A percentile compares a stretch with the other conserved stretches of the same genome.
These are phyloP conservation scores for Sporothrix humicola DNA, from an alignment of 2,329 filamentous ascomycete species.

Conservation along the genomic window DNA sequence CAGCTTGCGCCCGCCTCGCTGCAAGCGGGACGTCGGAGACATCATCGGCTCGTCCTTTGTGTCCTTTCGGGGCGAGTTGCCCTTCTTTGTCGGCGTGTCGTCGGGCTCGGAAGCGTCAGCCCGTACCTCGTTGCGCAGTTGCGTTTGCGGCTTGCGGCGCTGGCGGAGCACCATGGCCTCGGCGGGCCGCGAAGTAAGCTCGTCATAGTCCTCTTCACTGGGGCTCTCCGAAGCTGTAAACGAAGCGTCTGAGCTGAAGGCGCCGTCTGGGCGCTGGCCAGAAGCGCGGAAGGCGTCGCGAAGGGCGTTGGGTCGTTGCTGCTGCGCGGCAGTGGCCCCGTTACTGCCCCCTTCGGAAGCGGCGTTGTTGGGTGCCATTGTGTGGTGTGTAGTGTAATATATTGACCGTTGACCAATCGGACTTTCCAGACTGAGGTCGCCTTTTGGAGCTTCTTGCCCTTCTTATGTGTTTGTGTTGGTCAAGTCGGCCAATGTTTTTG, in stretches of 20 bases:
- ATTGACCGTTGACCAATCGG: neutral
- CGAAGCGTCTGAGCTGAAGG: conserved; percentile 33
- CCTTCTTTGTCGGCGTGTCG: neutral
- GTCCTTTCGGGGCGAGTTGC: conserved; percentile 22
- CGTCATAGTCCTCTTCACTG: conserved; percentile 56
- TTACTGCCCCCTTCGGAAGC: neutral
- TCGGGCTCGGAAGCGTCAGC: neutral
- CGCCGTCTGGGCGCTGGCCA: conserved; percentile 15
- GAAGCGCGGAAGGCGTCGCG: conserved; percentile 38
- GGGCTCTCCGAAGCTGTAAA: conserved; percentile 48
- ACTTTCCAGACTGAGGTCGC: neutral
- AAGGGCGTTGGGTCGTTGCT: conserved; percentile 37
- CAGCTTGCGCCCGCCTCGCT: conserved; percentile 32
- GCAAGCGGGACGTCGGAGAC: conserved; percentile 16
- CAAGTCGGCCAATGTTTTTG: neutral
- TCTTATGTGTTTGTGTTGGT: neutral
- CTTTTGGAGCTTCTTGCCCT: neutral
- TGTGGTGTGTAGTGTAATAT: neutral
- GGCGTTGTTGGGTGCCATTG: conserved; percentile 16
- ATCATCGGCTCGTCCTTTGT: neutral
- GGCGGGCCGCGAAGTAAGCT: conserved; percentile 40
- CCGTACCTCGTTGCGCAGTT: conserved; percentile 33
- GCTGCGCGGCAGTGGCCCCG: neutral
- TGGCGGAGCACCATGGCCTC: conserved; percentile 39
- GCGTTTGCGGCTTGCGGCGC: conserved; percentile 31